Evolutionary conservation across 2,329 filamentous ascomycete species (phyloP).

Genomic region (Tothia fuscella): DNA sequence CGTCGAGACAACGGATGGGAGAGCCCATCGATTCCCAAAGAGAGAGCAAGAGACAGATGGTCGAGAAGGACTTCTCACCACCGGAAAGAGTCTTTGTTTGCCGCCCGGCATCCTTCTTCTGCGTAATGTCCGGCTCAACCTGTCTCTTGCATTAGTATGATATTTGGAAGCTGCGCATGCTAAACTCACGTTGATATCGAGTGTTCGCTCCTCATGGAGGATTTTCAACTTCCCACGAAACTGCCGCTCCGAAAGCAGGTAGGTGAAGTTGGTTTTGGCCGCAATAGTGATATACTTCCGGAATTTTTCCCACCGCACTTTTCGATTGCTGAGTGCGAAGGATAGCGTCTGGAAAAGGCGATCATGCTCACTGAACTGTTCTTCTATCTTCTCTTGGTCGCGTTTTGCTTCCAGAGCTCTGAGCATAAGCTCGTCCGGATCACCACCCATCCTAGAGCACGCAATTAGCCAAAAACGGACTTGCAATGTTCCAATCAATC

Average conservation of each 20-base stretch:
- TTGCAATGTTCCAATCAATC: no score
- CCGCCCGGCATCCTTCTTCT: conserved; percentile 55
- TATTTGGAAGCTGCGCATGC: not conserved
- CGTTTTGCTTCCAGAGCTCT: not conserved
- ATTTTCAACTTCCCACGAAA: conserved; percentile 74
- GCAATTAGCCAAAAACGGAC: no score
- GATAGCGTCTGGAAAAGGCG: conserved; percentile 33
- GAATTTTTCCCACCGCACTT: conserved; percentile 68
- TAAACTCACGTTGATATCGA: conserved; percentile 66
- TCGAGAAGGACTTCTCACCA: conserved; percentile 95
- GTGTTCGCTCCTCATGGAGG: conserved; percentile 59
- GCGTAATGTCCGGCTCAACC: conserved; percentile 58
- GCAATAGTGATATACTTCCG: conserved; percentile 75
- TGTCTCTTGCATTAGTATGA: no score
- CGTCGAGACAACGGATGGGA: conserved; percentile 85
- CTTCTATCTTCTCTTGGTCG: no score
- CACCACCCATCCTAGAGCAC: no score
- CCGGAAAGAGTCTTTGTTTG: conserved; percentile 88
- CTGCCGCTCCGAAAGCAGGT: conserved; percentile 76
- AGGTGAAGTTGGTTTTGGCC: conserved; percentile 75
- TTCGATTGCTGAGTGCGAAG: conserved; percentile 54
- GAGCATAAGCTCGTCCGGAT: not conserved
- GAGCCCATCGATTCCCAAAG: conserved; percentile 99
- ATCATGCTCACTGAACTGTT: no score
- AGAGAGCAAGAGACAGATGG: conserved; percentile 81